Conservation (phyloP, 169 alveolate species). For the Hepatocystis sp. region DNA sequence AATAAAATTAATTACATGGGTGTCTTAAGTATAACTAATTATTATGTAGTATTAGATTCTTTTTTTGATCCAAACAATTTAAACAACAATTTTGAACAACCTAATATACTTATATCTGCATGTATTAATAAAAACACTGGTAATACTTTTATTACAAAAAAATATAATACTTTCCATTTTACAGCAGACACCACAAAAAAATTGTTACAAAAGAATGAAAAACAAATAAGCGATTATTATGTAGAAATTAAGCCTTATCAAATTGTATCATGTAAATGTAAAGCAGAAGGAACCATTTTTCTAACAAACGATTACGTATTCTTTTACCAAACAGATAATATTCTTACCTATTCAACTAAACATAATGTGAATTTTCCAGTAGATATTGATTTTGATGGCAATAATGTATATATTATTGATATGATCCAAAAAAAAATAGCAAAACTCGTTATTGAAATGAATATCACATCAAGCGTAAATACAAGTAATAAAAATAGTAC, state of each 20-base stretch:
- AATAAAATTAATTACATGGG: constrained; percentile 31
- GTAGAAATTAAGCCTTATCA: constrained; percentile 43
- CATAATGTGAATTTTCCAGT: constrained; percentile 70
- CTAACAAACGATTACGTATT: constrained; percentile 50
- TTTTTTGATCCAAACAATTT: constrained; percentile 33
- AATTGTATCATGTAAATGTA: constrained; percentile 56
- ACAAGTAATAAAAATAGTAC: no score
- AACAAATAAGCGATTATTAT: constrained; percentile 10
- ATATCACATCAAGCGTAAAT: no score
- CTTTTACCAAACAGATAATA: constrained; percentile 16
- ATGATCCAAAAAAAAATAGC: constrained; percentile 48
- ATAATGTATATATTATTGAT: constrained; percentile 36
- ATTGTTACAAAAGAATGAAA: constrained; percentile 8
- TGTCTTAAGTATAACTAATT: constrained; percentile 52
- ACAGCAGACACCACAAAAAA: constrained; percentile 10
- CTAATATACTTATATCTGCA: constrained; percentile 19
- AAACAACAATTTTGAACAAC: constrained; percentile 11
- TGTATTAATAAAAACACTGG: constrained; percentile 13
- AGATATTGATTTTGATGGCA: constrained; percentile 69
- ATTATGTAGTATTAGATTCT: constrained; percentile 54
- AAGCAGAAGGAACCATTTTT: constrained; percentile 29
- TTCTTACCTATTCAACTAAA: constrained; percentile 39
- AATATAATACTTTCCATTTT: constrained; percentile 20
- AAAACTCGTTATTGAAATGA: neutral
- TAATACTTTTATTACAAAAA: constrained; percentile 28